phyloP scores from a whole-genome alignment of 441 rosid genomes.

The Biscutella laevigata region DNA sequence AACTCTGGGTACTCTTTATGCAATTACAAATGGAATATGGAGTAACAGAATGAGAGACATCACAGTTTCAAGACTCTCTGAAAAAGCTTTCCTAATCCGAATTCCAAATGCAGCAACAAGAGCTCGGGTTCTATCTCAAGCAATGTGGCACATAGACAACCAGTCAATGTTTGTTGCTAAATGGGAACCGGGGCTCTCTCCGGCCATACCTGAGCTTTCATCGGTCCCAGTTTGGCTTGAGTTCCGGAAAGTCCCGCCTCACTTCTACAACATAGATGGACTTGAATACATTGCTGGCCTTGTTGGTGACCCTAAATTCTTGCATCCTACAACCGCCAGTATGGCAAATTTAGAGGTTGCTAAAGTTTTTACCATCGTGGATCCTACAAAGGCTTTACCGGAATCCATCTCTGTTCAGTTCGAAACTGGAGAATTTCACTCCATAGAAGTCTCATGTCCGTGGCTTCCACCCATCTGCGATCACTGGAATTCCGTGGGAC shows the following conservation, averaged over 20 bases:
- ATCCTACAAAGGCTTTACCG: no score
- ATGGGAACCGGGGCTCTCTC: neutral
- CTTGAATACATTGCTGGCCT: neutral
- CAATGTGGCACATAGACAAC: neutral
- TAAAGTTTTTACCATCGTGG: neutral
- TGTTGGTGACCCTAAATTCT: neutral
- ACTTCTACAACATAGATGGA: neutral
- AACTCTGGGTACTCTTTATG: neutral
- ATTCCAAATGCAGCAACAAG: no score
- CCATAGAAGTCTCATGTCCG: no score
- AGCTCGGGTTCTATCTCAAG: neutral
- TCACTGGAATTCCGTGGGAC: no score
- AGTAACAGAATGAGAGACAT: neutral
- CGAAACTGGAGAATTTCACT: no score
- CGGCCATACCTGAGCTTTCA: rapidly evolving
- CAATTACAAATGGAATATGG: neutral
- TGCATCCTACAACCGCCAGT: neutral
- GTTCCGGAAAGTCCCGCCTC: neutral
- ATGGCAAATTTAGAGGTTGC: neutral
- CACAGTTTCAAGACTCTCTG: neutral
- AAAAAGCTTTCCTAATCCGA: neutral
- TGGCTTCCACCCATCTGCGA: no score
- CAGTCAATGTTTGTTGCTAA: neutral
- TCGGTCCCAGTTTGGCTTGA: neutral
- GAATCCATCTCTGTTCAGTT: no score